A percentile compares a stretch with the other conserved stretches of the same genome.
These are phyloP conservation scores for Fusarium humuli DNA, from an alignment of 2,329 filamentous ascomycete genomes.

Conservation along the genomic window DNA sequence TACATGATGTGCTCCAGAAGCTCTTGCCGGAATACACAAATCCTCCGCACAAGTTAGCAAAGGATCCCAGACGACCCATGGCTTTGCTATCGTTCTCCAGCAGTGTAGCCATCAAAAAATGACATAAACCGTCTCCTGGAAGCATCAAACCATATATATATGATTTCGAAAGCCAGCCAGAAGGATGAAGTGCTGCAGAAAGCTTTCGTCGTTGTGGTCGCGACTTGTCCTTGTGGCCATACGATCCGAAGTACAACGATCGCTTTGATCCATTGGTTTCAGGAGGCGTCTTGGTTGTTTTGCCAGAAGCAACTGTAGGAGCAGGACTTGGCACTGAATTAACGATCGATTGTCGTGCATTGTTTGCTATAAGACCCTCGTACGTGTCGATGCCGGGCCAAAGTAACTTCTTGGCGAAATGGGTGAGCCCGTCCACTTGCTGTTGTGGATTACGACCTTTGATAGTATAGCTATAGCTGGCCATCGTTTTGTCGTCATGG, in stretches of 20 bases:
- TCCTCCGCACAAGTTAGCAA: constrained; percentile 72
- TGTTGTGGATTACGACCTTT: constrained; percentile 67
- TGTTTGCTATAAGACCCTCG: constrained; percentile 61
- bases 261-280: constrained; percentile 51
- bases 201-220: constrained; percentile 64
- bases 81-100: constrained; percentile 73
- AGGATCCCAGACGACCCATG: constrained; percentile 67
- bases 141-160: constrained; percentile 74
- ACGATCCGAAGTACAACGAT: constrained; percentile 62
- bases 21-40: constrained; percentile 73
- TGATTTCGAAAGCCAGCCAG: constrained; percentile 75
- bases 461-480: constrained; percentile 60
- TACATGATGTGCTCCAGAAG: constrained; percentile 76
- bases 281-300: constrained; percentile 49
- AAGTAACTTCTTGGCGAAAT: constrained; percentile 71
- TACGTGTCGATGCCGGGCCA: constrained; percentile 72
- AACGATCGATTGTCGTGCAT: constrained; percentile 56
- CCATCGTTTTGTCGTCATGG: constrained; percentile 51
- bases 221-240: constrained; percentile 51
- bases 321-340: constrained; percentile 47
- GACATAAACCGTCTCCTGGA: constrained; percentile 71
- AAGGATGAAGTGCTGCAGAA: constrained; percentile 67
- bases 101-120: constrained; percentile 74
- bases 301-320: constrained; percentile 34
- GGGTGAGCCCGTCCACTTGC: constrained; percentile 70